Evolutionary conservation across 2,329 filamentous ascomycete species (phyloP), one percentile per base, ranked within the genome.

Genomic region (Sclerotinia sclerotiorum): DNA sequence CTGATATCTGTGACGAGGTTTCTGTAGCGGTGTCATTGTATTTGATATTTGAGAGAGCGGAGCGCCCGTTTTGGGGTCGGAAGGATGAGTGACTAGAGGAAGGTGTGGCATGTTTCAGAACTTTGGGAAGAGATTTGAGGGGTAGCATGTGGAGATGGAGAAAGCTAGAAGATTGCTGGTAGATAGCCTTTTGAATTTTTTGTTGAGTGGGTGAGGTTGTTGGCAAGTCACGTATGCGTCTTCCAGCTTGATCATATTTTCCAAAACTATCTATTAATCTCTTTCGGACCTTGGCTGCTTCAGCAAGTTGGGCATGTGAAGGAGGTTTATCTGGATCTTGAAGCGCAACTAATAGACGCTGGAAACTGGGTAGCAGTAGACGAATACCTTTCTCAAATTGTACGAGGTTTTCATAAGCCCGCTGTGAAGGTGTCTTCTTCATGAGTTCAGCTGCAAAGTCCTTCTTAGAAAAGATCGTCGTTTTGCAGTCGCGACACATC

Each of bases 401-500:
- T 0, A 86, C 77, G 3, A 92, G 81, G 69, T 90, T 90, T 71
- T 89, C 85, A 74, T 91, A 92, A 0, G 87, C 83, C 44, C 87
- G 83, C 72, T 88, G 83, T 70, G 89, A 85, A 24, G 87, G 83
- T n/a, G 87, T 84, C 71, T 84, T 84, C 24, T 83, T 81, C 2
- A 81, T 80, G 11, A 88, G 77, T 70, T 88, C 86, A 42, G 84
- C 82, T 44, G 84, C 82, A 74, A 92, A 92, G 73, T 92, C 90
- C 69, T 85, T 84, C 73, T 86, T 87, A 75, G 86, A 85, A 78
- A 92, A 92, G 27, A 92, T 79, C 0, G 87, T 91, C 44, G 85
- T 80, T 72, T 85, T 93, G 81, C 95, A 99, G 68, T 96, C 93
- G 75, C 90, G 91, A 79, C 95, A 99, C 86, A 99, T 94, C 54